Evolutionary conservation across 1,284 basidiomycete genomes (phyloP), one percentile per base, ranked within the genome.

Genomic region (Pyrrhoderma noxium): DNA sequence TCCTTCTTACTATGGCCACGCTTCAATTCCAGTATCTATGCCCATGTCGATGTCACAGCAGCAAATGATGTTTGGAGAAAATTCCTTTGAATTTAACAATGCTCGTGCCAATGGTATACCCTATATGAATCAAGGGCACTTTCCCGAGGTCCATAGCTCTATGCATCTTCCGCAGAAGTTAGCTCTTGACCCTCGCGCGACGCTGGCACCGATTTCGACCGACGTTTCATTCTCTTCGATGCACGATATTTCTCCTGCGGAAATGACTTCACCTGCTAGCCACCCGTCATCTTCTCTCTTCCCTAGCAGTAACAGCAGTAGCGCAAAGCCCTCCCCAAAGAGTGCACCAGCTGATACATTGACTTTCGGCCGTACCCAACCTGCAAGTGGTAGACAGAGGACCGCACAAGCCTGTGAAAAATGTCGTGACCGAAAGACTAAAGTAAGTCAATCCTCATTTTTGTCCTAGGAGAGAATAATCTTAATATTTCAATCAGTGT

Each of bases 351-450:
- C 47, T 37, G 27, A 31, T 31, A 31, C 5, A 5, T 31, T 11
- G 11, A 5, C 5, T 11, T 31, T 31, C 27, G 11, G 11, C 11
- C 27, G 27, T 31, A n/a, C n/a, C n/a, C 27, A 31, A 5, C 7
- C 11, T 11, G 27, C 27, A 11, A 31, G 65, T 35, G 61, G 64
- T 45, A 67, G 75, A 37, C 73, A 75, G 58, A 69, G 78, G 31
- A 78, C 75, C 7, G 65, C 70, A 1, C 75, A 77, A 52, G 78
- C 78, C 9, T 80, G 78, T 59, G 73, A 77, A 52, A 77, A 76
- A 59, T 80, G 78, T 59, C 65, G 78, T 16, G 72, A 74, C 51
- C 67, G 77, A 22, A 81, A 81, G 65, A 76, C 76, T 9, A 79
- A 79, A 68, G 79, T 77, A 55, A 13, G 65, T 58, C 7, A 21